Evolutionary conservation across 345 rosid species (phyloP).

Genomic region (Acer campestre): DNA sequence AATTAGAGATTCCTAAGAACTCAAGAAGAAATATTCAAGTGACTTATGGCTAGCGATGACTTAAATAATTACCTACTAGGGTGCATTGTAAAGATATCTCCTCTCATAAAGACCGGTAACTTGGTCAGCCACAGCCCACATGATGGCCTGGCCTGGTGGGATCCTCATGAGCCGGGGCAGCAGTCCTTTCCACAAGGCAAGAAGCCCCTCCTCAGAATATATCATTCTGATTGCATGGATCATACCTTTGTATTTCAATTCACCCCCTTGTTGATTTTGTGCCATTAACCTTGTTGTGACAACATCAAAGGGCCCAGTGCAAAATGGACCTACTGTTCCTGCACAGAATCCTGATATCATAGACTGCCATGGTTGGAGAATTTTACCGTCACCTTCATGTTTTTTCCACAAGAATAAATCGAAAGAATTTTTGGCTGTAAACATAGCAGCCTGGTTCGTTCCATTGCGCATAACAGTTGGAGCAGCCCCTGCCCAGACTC

Average conservation of each 20-base stretch:
- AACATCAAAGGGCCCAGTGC: conserved; percentile 96
- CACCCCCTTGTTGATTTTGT: conserved; percentile 62
- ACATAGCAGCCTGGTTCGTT: conserved; percentile 97
- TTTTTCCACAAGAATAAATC: conserved; percentile 86
- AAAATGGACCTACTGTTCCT: conserved; percentile 87
- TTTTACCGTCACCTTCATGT: conserved; percentile 89
- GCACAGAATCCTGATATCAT: conserved; percentile 97
- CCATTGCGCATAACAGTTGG: conserved; percentile 98
- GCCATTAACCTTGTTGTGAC: conserved; percentile 98
- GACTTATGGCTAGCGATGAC: conserved; percentile 6
- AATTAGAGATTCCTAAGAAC: not conserved
- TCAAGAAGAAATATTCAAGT: not conserved
- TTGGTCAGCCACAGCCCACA: conserved; percentile 99
- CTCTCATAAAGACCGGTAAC: conserved; percentile 82
- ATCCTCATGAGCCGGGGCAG: conserved; percentile 95
- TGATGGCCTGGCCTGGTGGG: conserved; percentile 95
- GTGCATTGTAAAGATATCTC: conserved; percentile 49
- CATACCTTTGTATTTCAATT: conserved; percentile 84
- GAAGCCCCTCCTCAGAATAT: conserved; percentile 78
- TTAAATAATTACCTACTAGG: conserved; percentile 40
- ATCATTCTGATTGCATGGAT: conserved; percentile 86
- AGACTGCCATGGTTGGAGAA: conserved; percentile 88
- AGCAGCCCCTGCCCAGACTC: conserved; percentile 98
- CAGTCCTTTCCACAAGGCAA: conserved; percentile 88
- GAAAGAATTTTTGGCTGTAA: conserved; percentile 82